A percentile compares a stretch with the other conserved stretches of the same genome.
Evolutionary conservation across 2,329 filamentous ascomycete species (phyloP).

Genomic region (Apiospora phragmitis): DNA sequence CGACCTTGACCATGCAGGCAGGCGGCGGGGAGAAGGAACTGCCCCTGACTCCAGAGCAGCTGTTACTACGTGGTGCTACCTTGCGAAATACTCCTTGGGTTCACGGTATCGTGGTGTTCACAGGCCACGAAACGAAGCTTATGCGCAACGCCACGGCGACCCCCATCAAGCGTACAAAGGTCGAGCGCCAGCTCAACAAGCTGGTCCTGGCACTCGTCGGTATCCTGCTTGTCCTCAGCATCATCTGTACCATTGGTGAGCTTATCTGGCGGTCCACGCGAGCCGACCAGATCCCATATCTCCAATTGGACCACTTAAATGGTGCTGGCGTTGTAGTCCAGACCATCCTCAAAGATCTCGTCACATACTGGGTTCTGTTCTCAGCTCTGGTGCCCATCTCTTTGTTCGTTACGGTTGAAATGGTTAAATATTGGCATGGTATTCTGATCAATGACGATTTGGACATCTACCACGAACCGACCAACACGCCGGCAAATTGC

Average conservation of each 20-base stretch:
- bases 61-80: slow-evolving; percentile 89
- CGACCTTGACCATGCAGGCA: slow-evolving; percentile 85
- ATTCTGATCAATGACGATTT: slow-evolving; percentile 96
- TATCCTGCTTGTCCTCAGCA: slow-evolving; percentile 80
- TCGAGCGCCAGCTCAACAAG: slow-evolving; percentile 90
- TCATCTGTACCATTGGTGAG: slow-evolving; percentile 90
- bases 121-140: slow-evolving; percentile 95
- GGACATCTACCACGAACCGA: slow-evolving; percentile 96
- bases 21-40: slow-evolving; percentile 93
- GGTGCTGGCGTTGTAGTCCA: slow-evolving; percentile 57
- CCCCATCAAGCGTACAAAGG: slow-evolving; percentile 95
- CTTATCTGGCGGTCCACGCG: slow-evolving; percentile 72
- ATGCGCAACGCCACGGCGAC: slow-evolving; percentile 98
- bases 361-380: slow-evolving; percentile 98
- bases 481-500: slow-evolving; percentile 92
- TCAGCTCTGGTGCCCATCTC: slow-evolving; percentile 96
- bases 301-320: slow-evolving; percentile 65
- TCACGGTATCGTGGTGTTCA: slow-evolving; percentile 94
- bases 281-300: slow-evolving; percentile 66
- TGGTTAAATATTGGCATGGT: slow-evolving; percentile 98
- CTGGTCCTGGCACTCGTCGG: slow-evolving; percentile 88
- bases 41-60: slow-evolving; percentile 85
- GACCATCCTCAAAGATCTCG: slow-evolving; percentile 90
- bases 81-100: slow-evolving; percentile 97
- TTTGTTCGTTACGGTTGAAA: slow-evolving; percentile 93